Evolutionary conservation across 345 rosid genomes (phyloP), one percentile per base, ranked within the genome.

Genomic region (Linum usitatissimum): DNA sequence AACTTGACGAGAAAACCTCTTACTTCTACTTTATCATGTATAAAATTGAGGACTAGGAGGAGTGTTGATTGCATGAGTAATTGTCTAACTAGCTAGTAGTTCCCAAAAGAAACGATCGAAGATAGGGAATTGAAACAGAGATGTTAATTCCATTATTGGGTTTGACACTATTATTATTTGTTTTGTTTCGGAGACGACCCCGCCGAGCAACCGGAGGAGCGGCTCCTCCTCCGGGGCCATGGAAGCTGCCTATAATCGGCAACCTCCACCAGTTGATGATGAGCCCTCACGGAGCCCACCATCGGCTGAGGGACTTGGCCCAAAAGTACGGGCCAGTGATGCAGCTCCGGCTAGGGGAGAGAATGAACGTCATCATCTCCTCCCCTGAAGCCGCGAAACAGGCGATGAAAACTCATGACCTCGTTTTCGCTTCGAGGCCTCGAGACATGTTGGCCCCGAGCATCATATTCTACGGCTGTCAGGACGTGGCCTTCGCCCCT

Each of bases 311-410:
- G 9, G 23, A 42, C 7, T 23, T 56, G 12, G 19, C 55, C 39
- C 40, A 30, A 14, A 56, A 65, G 23, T 23, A 55, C 17, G 68
- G 68, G 17, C 61, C 55, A 20, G 55, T 56, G 53, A 28, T 57
- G 68, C 53, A n/a, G 34, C 68, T 65, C 20, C 51, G 42, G 28
- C 39, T 40, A 0, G 68, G 61, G 9, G 61, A 65, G 56, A 0
- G 19, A 10, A 6, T 13, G 21, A 49, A 3, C 0, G 36, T 65
- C 12, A 30, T 55, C 13, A 18, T 64, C 18, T 55, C 68, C 15
- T 55, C 68, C 15, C 8, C 68, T 6, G 15, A 55, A 39, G 39
- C 40, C 0, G 61, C 53, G 5, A 8, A 54, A n/a, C 36, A 65
- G 9, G 55, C 19, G 10, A 12, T 65, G 30, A 18, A 56, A 49